Evolutionary conservation across 176 grass and related monocot genomes (phyloP), one percentile per base, ranked within the genome.

Genomic region (Avena sativa): DNA sequence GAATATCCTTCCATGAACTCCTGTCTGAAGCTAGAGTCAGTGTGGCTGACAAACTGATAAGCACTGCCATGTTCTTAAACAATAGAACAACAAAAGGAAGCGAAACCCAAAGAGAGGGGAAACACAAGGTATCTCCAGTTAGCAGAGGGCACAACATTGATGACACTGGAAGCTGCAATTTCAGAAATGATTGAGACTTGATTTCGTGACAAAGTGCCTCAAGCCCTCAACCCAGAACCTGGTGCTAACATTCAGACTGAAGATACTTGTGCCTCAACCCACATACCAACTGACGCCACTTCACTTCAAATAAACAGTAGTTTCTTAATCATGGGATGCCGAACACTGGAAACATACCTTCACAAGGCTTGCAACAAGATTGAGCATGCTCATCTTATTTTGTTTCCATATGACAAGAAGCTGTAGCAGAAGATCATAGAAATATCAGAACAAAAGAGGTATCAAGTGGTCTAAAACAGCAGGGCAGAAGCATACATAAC

Each of bases 1-100:
- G 88, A 95, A 94, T 95, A 98, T 83, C 87, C 87, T 94, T 92
- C 96, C 96, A 88, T 98, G 92, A 94, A 98, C 74, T 52, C 96
- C 93, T 82, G 88, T 89, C 96, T 98, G 85, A 90, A 82, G 79
- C 55, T 9, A 91, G 66, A 83, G 74, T 77, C 15, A 89, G 83
- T 84, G 60, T 74, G 59, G 56, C n/a, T 4, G 53, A 71, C 68
- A 76, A 62, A 51, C 38, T 68, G 43, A 78, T 46, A 76, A 51
- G 64, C 12, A 17, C 17, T 59, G 28, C 43, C n/a, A 68, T 38
- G 6, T 71, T 4, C 13, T 49, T 17, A 62, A n/a, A 8, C 50
- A n/a, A 44, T 12, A 48, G 28, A 78, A 53, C 21, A 8, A 12
- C 2, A 52, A 56, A 69, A 83, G 11, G 28, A 14, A 61, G 71